These are phyloP conservation scores for Huntiella moniliformis DNA, from an alignment of 2,329 filamentous ascomycete species.

Conservation along the genomic window DNA sequence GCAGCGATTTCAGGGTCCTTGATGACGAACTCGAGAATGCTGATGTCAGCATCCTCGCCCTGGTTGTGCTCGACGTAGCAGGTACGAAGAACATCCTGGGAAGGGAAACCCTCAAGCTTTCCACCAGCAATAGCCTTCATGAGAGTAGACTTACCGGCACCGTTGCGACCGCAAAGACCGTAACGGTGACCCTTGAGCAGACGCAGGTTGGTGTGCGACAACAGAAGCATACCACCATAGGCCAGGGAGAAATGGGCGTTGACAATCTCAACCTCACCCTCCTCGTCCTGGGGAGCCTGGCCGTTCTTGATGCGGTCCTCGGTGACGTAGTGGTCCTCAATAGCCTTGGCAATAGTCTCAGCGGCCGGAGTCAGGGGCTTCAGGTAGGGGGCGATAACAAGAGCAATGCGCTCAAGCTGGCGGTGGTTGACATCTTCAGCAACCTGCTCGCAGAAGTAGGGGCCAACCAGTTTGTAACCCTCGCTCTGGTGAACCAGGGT, in stretches of 20 bases:
- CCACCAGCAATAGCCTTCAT: conserved; percentile 93
- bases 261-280: conserved; percentile 88
- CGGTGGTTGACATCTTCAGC: conserved; percentile 76
- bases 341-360: conserved; percentile 46
- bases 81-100: conserved; percentile 78
- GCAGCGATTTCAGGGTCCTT: conserved; percentile 75
- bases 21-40: conserved; percentile 78
- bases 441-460: conserved; percentile 68
- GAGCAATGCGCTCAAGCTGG: conserved; percentile 51
- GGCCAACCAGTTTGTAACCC: conserved; percentile 35
- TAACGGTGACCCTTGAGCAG: conserved; percentile 94
- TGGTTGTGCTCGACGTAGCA: conserved; percentile 99
- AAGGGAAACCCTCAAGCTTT: conserved; percentile 91
- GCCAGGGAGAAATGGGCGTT: conserved; percentile 95
- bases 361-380: conserved; percentile 44
- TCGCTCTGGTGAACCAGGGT: conserved; percentile 18
- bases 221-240: conserved; percentile 90
- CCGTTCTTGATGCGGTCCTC: conserved; percentile 82
- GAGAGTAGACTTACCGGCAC: conserved; percentile 94
- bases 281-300: conserved; percentile 67
- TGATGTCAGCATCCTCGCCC: conserved; percentile 91
- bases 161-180: conserved; percentile 90
- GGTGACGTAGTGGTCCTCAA: conserved; percentile 61
- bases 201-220: conserved; percentile 88
- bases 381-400: conserved; percentile 56